These are phyloP conservation scores for Lactarius pseudohatsudake DNA, from an alignment of 768 basidiomycete genomes.

Conservation along the genomic window DNA sequence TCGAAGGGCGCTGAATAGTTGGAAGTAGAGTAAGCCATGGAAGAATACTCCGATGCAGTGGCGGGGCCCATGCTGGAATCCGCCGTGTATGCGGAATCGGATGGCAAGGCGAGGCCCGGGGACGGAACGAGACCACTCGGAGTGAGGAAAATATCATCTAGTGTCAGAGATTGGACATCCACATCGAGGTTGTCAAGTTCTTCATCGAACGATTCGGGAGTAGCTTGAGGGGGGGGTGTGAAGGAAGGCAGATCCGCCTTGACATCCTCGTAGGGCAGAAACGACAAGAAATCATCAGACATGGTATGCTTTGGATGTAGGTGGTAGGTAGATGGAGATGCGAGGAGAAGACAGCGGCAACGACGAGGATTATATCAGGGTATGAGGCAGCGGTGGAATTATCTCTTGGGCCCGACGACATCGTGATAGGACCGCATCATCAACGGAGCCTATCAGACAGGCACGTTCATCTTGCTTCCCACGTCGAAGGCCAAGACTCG, in stretches of 20 bases:
- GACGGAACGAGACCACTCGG: not conserved
- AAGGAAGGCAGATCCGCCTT: not conserved
- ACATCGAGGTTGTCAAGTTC: not conserved
- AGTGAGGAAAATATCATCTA: not conserved
- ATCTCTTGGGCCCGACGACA: not conserved
- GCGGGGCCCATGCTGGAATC: not conserved
- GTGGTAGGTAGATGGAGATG: not conserved
- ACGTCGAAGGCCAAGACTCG: not conserved
- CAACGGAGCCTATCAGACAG: too few relatives aligned
- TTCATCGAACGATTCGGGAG: not conserved
- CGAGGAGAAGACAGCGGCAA: not conserved
- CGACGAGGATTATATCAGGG: not conserved
- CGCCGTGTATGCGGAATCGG: not conserved
- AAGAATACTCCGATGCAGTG: not conserved
- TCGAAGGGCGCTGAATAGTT: too few relatives aligned
- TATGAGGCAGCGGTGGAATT: not conserved
- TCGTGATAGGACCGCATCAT: not conserved
- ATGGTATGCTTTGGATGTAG: not conserved
- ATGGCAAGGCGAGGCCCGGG: not conserved
- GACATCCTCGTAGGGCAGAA: not conserved
- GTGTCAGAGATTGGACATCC: not conserved
- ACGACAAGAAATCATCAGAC: not conserved
- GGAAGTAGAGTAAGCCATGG: not conserved
- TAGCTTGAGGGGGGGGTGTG: not conserved
- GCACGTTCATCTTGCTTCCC: not conserved